A percentile compares a stretch with the other conserved stretches of the same genome.
These are phyloP conservation scores for Passalora sequoiae DNA, from an alignment of 2,329 filamentous ascomycete genomes.

Conservation along the genomic window DNA sequence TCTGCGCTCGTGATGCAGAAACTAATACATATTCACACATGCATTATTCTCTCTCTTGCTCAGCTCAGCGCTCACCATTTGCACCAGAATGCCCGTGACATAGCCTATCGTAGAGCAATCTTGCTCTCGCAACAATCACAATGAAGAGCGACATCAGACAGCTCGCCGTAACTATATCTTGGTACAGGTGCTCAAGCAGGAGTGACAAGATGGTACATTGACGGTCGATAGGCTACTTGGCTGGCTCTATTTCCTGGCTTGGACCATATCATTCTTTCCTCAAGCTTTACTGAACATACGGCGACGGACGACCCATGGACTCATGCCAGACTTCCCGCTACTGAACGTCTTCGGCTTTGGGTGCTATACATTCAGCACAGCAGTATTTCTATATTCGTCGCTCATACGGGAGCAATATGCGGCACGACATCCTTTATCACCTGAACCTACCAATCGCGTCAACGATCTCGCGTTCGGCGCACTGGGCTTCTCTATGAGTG, in stretches of 20 bases:
- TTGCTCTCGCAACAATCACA: no score
- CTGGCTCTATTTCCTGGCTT: slow-evolving; percentile 29
- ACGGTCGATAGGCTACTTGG: slow-evolving; percentile 31
- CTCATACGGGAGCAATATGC: slow-evolving; percentile 78
- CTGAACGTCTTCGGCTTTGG: slow-evolving; percentile 68
- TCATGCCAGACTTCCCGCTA: slow-evolving; percentile 81
- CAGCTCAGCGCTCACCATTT: no score
- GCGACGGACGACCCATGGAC: slow-evolving; percentile 72
- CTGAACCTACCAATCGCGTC: slow-evolving; percentile 75
- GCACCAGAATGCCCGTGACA: no score
- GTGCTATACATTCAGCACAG: slow-evolving; percentile 67
- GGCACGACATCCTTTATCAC: slow-evolving; percentile 64
- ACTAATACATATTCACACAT: no score
- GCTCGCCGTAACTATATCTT: neutral
- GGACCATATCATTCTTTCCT: slow-evolving; percentile 90
- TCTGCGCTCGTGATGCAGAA: no score
- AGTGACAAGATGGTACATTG: neutral
- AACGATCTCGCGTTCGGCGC: slow-evolving; percentile 87
- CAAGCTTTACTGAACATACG: slow-evolving; percentile 76
- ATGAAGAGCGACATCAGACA: neutral
- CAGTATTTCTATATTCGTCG: slow-evolving; percentile 71
- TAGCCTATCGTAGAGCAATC: no score
- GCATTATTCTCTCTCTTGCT: no score
- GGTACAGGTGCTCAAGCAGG: neutral
- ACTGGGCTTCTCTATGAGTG: slow-evolving; percentile 69